Base-by-base conservation (phyloP, 805 yeast genomes). In the Starmerella roubikii region DNA sequence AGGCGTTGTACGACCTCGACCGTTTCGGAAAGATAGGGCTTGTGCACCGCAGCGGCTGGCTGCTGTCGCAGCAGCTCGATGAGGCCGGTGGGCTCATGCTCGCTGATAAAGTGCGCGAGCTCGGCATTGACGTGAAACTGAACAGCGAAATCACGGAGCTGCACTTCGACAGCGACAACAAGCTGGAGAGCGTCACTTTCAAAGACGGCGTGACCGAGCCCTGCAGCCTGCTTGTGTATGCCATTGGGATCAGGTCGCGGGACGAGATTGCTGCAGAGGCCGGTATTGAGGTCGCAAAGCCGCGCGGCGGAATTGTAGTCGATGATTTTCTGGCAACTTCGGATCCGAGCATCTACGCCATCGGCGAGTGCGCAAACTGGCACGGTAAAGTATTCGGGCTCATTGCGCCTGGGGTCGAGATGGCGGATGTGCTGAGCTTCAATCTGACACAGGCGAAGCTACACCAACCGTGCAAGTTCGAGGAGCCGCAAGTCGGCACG, bases 61-160 rank as follows among this genome's bases (percentile, higher is more conserved):
- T 59, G 7, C 47, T 60, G 13, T 56, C 62, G 2, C 62, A 57
- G 40, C 65, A 60, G 41, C 46, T 60, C 48, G 64, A 60, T 46
- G 53, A 55, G n/a, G 53, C 53, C 30, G 65, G 65, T 17, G 64
- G 65, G 13, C 34, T 16, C 1, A 35, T 60, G 21, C 42, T 60
- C 17, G 56, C 61, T 39, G 69, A 65, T 38, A 68, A 69, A 49
- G 75, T 72, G 22, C 61, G 64, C 44, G 67, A 65, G 48, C 60
- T 72, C 34, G 76, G 76, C 24, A 63, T 71, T 28, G 64, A 69
- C 41, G 72, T 70, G 42, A 67, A 68, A 54, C 59, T 68, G 34
- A 72, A 68, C 44, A 67, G 72, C 23, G 64, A 69, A 40, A 61
- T 71, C 21, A 64, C 64, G 34, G 68, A 66, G 39, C 67, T 71